Evolutionary conservation across 1,139 yeast genomes (phyloP).

Genomic region (Kurtzmaniella quercitrusa): DNA sequence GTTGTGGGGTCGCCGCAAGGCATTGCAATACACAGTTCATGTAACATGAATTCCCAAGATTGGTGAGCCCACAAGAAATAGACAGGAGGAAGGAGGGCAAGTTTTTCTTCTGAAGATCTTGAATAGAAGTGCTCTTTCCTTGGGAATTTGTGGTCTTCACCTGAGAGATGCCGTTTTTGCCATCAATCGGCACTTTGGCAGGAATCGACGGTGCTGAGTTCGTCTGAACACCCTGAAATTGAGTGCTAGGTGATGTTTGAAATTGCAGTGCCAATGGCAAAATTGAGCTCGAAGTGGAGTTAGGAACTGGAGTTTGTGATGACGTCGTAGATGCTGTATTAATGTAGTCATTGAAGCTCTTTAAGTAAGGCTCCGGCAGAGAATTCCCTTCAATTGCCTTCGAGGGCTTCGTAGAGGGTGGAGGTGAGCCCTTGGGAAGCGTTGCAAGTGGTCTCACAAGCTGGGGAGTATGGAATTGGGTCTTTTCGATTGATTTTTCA

Average conservation of each 20-base stretch:
- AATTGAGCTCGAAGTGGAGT: background rate
- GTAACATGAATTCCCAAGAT: constrained; percentile 90
- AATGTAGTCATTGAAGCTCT: constrained; percentile 37
- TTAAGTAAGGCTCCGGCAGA: constrained; percentile 25
- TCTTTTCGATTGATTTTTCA: constrained; percentile 21
- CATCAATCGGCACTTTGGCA: background rate
- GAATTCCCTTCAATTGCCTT: background rate
- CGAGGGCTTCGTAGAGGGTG: background rate
- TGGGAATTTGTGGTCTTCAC: too few relatives aligned
- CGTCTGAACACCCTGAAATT: background rate
- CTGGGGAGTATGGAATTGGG: constrained; percentile 6
- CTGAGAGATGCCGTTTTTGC: constrained; percentile 1
- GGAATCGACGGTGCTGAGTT: background rate
- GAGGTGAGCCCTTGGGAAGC: constrained; percentile 14
- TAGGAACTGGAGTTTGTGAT: background rate
- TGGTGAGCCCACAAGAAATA: constrained; percentile 55
- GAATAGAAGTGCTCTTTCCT: too few relatives aligned
- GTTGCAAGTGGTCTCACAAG: constrained; percentile 11
- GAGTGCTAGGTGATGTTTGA: background rate
- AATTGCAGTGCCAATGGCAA: background rate
- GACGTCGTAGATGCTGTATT: constrained; percentile 26
- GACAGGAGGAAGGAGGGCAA: background rate
- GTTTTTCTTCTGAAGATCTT: background rate
- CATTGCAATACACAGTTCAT: constrained; percentile 92
- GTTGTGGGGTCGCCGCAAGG: constrained; percentile 46